Percentiles rank a stretch among this genome's conserved stretches.
Evolutionary conservation across 2,329 filamentous ascomycete genomes (phyloP).

Genomic region (Rutstroemia sp.): DNA sequence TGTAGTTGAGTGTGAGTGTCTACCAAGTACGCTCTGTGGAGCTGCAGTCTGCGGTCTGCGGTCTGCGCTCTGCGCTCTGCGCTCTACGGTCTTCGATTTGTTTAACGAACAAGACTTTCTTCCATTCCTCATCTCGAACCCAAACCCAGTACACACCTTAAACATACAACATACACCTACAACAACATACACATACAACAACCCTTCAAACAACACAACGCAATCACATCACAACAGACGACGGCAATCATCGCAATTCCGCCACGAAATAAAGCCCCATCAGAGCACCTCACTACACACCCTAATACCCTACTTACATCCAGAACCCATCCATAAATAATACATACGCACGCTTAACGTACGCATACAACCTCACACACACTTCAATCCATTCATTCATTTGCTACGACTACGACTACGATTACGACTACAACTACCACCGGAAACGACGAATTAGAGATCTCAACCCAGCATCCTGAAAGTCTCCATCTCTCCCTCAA

Average conservation of each 20-base stretch:
- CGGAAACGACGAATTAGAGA: too few species aligned
- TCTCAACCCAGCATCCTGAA: too few species aligned
- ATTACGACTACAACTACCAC: too few species aligned
- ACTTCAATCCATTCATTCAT: too few species aligned
- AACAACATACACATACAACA: not conserved
- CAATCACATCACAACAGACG: not conserved
- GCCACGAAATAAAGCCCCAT: not conserved
- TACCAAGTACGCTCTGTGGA: too few species aligned
- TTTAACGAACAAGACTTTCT: slow-evolving; percentile 10
- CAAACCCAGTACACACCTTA: slow-evolving; percentile 4
- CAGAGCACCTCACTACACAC: not conserved
- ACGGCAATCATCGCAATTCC: not conserved
- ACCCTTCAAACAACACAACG: slow-evolving; percentile 5
- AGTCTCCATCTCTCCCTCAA: not conserved
- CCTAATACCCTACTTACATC: not conserved
- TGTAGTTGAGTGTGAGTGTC: too few species aligned
- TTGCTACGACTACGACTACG: too few species aligned
- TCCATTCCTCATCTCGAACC: slow-evolving; percentile 7
- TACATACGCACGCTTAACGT: too few species aligned
- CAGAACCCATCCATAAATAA: not conserved
- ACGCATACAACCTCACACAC: too few species aligned
- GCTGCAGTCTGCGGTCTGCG: too few species aligned
- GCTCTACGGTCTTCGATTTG: not conserved
- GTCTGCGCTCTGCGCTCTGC: not conserved
- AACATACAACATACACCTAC: not conserved